These are phyloP conservation scores for Cupressus sempervirens DNA, from an alignment of 75 land plant species.

Conservation along the genomic window DNA sequence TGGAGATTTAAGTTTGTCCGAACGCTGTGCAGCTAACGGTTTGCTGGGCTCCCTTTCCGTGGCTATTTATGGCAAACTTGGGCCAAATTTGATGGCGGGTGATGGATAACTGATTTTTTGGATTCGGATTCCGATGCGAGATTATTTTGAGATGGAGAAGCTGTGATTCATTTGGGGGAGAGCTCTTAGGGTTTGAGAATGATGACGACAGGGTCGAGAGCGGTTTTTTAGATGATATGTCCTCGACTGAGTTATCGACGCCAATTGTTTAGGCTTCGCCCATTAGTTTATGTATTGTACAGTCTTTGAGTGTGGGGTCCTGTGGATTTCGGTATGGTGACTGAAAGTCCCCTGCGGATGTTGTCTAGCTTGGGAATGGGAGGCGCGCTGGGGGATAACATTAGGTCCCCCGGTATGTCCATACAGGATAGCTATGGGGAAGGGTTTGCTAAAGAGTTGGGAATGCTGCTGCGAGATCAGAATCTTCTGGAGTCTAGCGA, in stretches of 20 bases:
- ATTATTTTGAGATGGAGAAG: background rate
- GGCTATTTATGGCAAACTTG: background rate
- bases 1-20: background rate
- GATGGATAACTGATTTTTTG: background rate
- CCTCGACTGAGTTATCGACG: background rate
- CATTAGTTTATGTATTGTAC: no score
- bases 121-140: background rate
- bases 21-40: background rate
- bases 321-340: background rate
- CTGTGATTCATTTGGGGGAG: background rate
- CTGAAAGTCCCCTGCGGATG: conserved; percentile 7
- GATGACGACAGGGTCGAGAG: background rate
- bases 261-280: background rate
- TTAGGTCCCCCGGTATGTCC: background rate
- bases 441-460: conserved; percentile 9
- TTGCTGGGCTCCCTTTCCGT: background rate
- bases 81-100: background rate
- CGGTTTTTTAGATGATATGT: background rate
- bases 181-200: background rate
- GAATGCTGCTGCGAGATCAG: conserved; percentile 12
- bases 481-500: background rate
- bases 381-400: conserved; percentile 6
- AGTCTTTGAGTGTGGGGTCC: background rate
- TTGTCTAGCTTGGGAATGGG: conserved; percentile 6
- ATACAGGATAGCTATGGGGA: conserved; percentile 5